Percentiles rank a stretch among this genome's conserved stretches.
Evolutionary conservation across 306 rosid genomes (phyloP).

Genomic region (Quercus cerris): DNA sequence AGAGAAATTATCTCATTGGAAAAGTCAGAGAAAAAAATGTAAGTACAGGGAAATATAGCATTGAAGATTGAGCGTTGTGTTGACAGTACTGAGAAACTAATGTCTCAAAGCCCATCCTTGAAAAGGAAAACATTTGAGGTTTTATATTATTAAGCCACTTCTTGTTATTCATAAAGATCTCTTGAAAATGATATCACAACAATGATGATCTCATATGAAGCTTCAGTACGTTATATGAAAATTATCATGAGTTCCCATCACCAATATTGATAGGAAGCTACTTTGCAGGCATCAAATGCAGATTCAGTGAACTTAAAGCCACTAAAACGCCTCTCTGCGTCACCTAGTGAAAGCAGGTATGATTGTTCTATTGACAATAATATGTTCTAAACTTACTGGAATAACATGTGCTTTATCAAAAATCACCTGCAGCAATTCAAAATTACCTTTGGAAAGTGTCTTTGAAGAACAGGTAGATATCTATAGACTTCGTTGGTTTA

Average conservation of each 20-base stretch:
- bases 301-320: constrained; percentile 54
- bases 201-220: constrained; percentile 7
- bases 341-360: constrained; percentile 60
- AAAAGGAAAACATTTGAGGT: constrained; percentile 76
- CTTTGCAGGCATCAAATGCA: constrained; percentile 57
- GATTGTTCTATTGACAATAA: constrained; percentile 14
- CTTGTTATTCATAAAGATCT: constrained; percentile 2
- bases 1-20: constrained; percentile 28
- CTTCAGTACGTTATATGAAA: constrained; percentile 16
- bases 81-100: constrained; percentile 42
- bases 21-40: constrained; percentile 30
- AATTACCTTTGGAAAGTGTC: constrained; percentile 41
- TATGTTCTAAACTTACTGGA: constrained; percentile 6
- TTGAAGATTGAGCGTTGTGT: constrained; percentile 30
- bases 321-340: constrained; percentile 52
- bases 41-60: constrained; percentile 30
- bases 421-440: constrained; percentile 48
- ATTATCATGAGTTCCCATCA: constrained; percentile 9
- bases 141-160: constrained; percentile 5
- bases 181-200: constrained; percentile 12
- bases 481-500: background rate
- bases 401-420: constrained; percentile 19
- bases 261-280: constrained; percentile 16
- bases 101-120: constrained; percentile 30
- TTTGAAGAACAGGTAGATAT: constrained; percentile 53